These are phyloP conservation scores for Helminthosporium solani DNA, from an alignment of 2,329 filamentous ascomycete genomes.

Conservation along the genomic window DNA sequence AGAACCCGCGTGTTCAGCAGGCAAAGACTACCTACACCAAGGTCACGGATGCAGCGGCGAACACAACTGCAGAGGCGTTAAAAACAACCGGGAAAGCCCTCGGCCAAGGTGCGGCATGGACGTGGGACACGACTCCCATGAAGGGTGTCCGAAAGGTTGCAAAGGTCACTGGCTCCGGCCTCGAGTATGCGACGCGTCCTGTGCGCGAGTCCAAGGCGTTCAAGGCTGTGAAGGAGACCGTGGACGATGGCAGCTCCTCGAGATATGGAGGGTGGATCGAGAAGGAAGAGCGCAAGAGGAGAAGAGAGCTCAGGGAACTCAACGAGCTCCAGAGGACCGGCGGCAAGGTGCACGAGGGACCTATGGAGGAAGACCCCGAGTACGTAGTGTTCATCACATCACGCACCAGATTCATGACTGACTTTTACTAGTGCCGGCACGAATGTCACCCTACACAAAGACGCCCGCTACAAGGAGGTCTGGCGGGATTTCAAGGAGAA, in stretches of 20 bases:
- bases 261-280: conserved; percentile 96
- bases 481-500: conserved; percentile 94
- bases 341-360: conserved; percentile 51
- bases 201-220: conserved; percentile 93
- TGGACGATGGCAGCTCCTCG: conserved; percentile 95
- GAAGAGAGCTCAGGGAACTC: conserved; percentile 69
- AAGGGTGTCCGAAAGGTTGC: conserved; percentile 88
- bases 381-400: conserved; percentile 58
- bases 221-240: conserved; percentile 89
- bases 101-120: conserved; percentile 90
- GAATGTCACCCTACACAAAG: conserved; percentile 93
- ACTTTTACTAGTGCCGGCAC: conserved; percentile 74
- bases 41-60: conserved; percentile 78
- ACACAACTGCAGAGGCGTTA: conserved; percentile 74
- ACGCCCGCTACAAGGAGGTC: conserved; percentile 96
- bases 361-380: conserved; percentile 82
- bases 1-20: conserved; percentile 85
- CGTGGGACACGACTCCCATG: conserved; percentile 92
- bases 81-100: conserved; percentile 84
- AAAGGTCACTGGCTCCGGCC: conserved; percentile 77
- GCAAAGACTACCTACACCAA: conserved; percentile 85
- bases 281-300: conserved; percentile 86
- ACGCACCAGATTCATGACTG: conserved; percentile 2
- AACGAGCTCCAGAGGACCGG: conserved; percentile 57
- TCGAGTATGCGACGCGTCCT: conserved; percentile 94